Conservation (phyloP, 2,329 filamentous ascomycete species). For the Lachnellula suecica region DNA sequence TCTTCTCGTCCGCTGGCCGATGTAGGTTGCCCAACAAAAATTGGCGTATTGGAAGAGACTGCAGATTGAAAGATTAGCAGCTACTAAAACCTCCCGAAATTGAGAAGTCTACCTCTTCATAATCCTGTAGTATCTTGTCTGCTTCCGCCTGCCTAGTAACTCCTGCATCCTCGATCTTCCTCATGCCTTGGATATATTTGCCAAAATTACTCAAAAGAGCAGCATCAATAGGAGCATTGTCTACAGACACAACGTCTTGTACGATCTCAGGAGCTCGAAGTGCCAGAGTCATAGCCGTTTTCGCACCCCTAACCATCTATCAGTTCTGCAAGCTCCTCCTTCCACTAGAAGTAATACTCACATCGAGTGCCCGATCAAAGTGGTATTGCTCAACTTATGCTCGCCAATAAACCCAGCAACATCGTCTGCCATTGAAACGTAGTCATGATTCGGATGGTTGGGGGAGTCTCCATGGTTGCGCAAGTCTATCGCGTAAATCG, state of each 20-base stretch:
- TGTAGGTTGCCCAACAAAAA: conserved; percentile 88
- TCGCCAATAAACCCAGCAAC: conserved; percentile 74
- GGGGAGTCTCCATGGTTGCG: conserved; percentile 92
- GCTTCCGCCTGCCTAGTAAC: conserved; percentile 74
- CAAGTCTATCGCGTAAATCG: conserved; percentile 83
- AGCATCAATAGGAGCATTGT: conserved; percentile 88
- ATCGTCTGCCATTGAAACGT: conserved; percentile 78
- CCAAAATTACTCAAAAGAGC: conserved; percentile 72
- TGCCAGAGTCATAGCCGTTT: conserved; percentile 86
- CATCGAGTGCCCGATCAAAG: conserved; percentile 94
- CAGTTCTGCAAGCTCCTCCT: neutral
- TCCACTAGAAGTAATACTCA: conserved; percentile 37
- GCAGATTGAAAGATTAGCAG: neutral
- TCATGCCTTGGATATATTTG: conserved; percentile 83
- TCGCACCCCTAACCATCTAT: conserved; percentile 67
- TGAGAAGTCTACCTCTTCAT: conserved; percentile 59
- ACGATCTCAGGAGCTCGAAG: conserved; percentile 68
- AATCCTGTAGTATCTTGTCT: conserved; percentile 73
- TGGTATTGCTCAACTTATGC: conserved; percentile 67
- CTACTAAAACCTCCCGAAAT: neutral
- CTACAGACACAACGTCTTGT: conserved; percentile 74
- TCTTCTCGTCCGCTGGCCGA: conserved; percentile 48
- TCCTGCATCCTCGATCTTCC: conserved; percentile 67
- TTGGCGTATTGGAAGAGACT: conserved; percentile 76
- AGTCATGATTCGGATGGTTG: conserved; percentile 75